These are phyloP conservation scores for Aschersonia sp. DNA, from an alignment of 2,329 filamentous ascomycete genomes.

Conservation along the genomic window DNA sequence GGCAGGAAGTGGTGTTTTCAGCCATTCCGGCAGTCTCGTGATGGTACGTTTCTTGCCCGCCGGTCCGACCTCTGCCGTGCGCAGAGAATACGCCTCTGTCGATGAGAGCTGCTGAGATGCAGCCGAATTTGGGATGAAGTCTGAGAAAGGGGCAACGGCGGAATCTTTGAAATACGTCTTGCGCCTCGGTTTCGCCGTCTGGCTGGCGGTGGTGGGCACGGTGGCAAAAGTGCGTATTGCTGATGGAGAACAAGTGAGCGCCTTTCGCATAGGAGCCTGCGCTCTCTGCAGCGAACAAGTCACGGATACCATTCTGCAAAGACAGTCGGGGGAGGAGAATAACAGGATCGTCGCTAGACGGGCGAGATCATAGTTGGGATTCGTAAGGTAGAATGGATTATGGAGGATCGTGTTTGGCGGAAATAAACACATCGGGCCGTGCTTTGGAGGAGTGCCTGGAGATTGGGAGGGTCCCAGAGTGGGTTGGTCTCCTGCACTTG, in stretches of 20 bases:
- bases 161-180: conserved; percentile 47
- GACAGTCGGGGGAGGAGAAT: not conserved
- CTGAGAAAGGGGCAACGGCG: conserved; percentile 39
- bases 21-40: conserved; percentile 75
- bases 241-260: conserved; percentile 17
- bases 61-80: conserved; percentile 50
- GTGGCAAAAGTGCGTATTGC: conserved; percentile 29
- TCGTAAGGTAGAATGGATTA: not conserved
- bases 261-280: conserved; percentile 26
- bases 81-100: conserved; percentile 43
- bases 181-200: conserved; percentile 13
- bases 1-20: conserved; percentile 87
- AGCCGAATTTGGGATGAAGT: conserved; percentile 35
- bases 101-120: conserved; percentile 27
- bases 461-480: no score
- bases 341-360: not conserved
- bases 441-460: no score
- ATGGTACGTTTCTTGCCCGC: conserved; percentile 48
- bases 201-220: conserved; percentile 18
- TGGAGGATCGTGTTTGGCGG: no score
- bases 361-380: not conserved
- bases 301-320: conserved; percentile 16
- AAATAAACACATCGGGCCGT: no score
- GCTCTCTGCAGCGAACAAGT: conserved; percentile 26
- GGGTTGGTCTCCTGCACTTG: no score